Evolutionary conservation across 164 flowering plant species (phyloP).

Genomic region (Magnolia sinica): DNA sequence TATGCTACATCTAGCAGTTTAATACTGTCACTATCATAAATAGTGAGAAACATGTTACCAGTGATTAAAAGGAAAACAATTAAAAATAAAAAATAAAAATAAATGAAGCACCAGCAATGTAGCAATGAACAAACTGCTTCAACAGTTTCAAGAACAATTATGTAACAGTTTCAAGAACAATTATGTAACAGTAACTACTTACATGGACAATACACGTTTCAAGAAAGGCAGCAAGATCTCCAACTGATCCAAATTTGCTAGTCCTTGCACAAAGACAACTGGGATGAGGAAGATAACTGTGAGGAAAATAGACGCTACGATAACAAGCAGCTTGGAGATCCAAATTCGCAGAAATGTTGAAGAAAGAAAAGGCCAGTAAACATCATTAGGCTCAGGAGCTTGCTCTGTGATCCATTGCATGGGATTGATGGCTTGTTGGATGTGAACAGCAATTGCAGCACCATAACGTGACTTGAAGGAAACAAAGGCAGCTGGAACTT

Average conservation of each 20-base stretch:
- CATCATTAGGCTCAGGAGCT: conserved; percentile 91
- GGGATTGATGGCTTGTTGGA: conserved; percentile 71
- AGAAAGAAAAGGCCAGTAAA: conserved; percentile 92
- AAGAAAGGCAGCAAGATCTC: conserved; percentile 71
- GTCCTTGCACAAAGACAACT: conserved; percentile 84
- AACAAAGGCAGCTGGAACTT: conserved; percentile 83
- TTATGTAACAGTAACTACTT: conserved; percentile 25
- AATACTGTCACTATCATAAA: too few relatives aligned
- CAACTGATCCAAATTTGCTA: conserved; percentile 70
- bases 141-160: neutral
- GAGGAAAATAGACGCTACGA: conserved; percentile 49
- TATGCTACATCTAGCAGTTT: too few relatives aligned
- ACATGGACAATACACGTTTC: conserved; percentile 58
- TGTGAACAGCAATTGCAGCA: conserved; percentile 64
- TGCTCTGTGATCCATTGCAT: conserved; percentile 74
- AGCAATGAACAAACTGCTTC: neutral
- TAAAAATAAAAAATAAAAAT: too few relatives aligned
- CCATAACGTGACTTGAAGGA: conserved; percentile 79
- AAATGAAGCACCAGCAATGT: neutral
- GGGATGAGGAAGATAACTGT: conserved; percentile 79
- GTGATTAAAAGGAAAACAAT: neutral
- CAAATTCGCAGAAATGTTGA: conserved; percentile 63
- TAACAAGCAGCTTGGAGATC: conserved; percentile 63
- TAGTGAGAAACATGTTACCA: neutral
- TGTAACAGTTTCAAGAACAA: neutral